Percentiles rank a stretch among this genome's conserved stretches.
These are phyloP conservation scores for Colletotrichum cordylinicola DNA, from an alignment of 2,329 filamentous ascomycete genomes.

Conservation along the genomic window DNA sequence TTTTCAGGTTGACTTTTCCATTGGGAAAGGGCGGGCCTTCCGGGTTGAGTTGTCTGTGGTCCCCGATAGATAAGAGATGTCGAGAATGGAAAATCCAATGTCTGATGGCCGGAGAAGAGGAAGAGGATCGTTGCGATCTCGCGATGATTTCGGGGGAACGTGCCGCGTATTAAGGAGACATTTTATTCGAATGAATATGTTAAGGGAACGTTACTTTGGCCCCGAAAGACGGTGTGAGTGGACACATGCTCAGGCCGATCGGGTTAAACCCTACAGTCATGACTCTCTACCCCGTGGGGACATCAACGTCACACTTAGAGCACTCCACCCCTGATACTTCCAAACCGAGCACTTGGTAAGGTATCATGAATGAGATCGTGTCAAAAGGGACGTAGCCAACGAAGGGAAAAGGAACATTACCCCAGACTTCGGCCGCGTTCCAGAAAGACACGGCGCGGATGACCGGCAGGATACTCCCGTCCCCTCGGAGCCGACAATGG, in stretches of 20 bases:
- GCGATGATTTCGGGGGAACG: background rate
- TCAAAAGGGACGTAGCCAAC: background rate
- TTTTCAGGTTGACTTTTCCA: background rate
- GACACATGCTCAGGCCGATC: background rate
- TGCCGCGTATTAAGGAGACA: background rate
- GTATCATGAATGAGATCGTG: background rate
- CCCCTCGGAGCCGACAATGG: background rate
- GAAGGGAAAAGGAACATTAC: background rate
- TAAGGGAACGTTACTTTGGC: background rate
- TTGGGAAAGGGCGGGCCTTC: background rate
- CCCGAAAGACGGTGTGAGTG: background rate
- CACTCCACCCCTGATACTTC: background rate
- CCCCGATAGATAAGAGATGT: background rate
- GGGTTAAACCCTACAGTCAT: conserved; percentile 4
- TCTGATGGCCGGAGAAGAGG: background rate
- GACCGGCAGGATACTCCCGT: background rate
- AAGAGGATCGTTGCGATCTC: background rate
- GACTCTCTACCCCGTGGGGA: conserved; percentile 15
- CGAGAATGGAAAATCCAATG: background rate
- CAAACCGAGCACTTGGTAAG: background rate
- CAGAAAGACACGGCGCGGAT: background rate
- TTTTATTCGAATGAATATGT: background rate
- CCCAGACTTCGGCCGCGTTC: background rate
- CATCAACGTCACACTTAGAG: background rate
- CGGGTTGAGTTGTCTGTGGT: background rate